Evolutionary conservation across 1,284 basidiomycete genomes (phyloP).

Genomic region (Pisolithus thermaeus): DNA sequence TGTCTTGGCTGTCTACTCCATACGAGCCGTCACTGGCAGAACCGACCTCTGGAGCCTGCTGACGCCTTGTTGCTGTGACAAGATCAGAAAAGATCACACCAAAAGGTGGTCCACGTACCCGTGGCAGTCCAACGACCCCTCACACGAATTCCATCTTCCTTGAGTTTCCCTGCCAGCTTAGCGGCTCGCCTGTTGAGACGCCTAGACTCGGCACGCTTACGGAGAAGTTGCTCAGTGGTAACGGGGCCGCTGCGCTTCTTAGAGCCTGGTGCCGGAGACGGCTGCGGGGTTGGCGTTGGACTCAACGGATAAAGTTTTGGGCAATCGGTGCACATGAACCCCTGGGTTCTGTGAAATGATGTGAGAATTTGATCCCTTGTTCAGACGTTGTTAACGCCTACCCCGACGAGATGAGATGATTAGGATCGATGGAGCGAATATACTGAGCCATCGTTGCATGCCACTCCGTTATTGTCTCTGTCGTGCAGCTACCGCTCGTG

Average conservation of each 20-base stretch:
- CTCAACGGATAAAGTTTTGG: constrained; percentile 45
- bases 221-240: constrained; percentile 39
- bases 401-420: constrained; percentile 63
- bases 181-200: constrained; percentile 31
- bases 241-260: constrained; percentile 36
- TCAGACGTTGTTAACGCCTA: constrained; percentile 21
- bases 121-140: constrained; percentile 57
- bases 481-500: constrained; percentile 37
- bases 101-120: constrained; percentile 29
- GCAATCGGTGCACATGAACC: constrained; percentile 54
- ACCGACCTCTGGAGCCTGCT: constrained; percentile 34
- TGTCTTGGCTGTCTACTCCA: constrained; percentile 66
- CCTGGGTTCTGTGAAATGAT: constrained; percentile 38
- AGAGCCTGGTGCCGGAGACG: constrained; percentile 30
- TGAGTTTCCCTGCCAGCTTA: constrained; percentile 23
- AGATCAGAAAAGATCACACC: neutral
- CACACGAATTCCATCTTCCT: constrained; percentile 40
- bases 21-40: constrained; percentile 51
- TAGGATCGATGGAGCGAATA: constrained; percentile 47
- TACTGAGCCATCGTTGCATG: constrained; percentile 42
- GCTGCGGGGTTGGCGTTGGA: constrained; percentile 32
- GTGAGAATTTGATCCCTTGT: neutral
- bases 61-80: constrained; percentile 40
- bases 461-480: constrained; percentile 51
- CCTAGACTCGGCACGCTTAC: constrained; percentile 40